phyloP scores from a whole-genome alignment of 306 rosid genomes.

The Fragaria vesca region DNA sequence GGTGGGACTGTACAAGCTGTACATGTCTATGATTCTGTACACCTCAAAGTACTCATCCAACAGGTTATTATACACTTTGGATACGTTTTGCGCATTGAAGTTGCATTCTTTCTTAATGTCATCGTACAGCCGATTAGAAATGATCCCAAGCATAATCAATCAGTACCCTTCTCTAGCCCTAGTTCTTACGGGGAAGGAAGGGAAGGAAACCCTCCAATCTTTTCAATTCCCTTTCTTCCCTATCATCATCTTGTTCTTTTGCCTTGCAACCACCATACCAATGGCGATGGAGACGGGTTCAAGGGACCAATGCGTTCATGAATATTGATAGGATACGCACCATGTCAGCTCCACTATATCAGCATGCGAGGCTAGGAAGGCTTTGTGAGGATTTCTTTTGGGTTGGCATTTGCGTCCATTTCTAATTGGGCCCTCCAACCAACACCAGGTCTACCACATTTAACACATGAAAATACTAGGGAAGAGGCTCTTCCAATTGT shows the following conservation, averaged over 20 bases:
- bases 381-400: background rate
- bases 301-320: background rate
- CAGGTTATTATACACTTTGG: background rate
- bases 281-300: background rate
- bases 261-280: background rate
- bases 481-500: background rate
- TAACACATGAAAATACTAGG: background rate
- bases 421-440: background rate
- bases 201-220: background rate
- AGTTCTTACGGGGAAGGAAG: background rate
- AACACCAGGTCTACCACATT: background rate
- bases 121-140: slow-evolving; percentile 36
- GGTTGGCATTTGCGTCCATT: background rate
- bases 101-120: slow-evolving; percentile 36
- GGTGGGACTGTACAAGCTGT: slow-evolving; percentile 37
- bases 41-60: slow-evolving; percentile 24
- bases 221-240: background rate
- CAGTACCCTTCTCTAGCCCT: slow-evolving; percentile 4
- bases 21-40: slow-evolving; percentile 41
- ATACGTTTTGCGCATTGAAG: slow-evolving; percentile 20
- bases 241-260: background rate
- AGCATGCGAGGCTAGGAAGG: background rate
- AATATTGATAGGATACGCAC: background rate
- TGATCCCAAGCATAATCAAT: slow-evolving; percentile 55
- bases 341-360: background rate